Evolutionary conservation across 83 land plant genomes (phyloP), one percentile per base, ranked within the genome.

Genomic region (Thuja plicata): DNA sequence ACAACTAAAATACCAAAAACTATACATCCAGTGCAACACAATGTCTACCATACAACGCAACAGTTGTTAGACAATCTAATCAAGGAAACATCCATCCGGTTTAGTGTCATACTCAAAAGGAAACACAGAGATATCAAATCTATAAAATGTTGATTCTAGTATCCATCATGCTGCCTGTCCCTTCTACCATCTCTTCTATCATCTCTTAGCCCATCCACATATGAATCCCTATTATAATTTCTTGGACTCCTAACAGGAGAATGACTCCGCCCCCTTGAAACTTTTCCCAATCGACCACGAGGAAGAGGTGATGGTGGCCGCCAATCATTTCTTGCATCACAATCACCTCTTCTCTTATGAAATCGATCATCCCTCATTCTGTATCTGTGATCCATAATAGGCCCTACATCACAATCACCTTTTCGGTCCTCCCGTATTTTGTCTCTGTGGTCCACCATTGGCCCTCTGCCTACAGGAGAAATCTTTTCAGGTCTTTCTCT

Each of bases 251-350:
- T 86, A 1, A 91, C 38, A 6, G 94, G 94, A 35, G 95, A 92
- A 3, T 92, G 89, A 88, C 93, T 92, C 79, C 92, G 89, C 86
- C 88, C 94, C 84, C 94, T 87, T 37, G 57, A 43, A 52, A 89
- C 92, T 19, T 91, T 90, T 15, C 55, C 80, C 94, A 93, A 95
- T 24, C 89, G 88, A 7, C 82, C 90, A 34, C 88, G 92, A 16
- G 3, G 74, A 55, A 70, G 92, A 13, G 92, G 86, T 15, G 86
- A 91, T 16, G 87, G 88, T 46, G 89, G 79, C 43, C 9, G 48
- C 84, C n/a, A 27, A 81, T 41, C 84, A 41, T 13, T 24, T 11
- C 84, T 37, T 40, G 52, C n/a, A 66, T 50, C 77, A 60, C 79
- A 21, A 88, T n/a, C 41, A 17, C 55, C 89, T 86, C 88, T 91